A percentile compares a stretch with the other conserved stretches of the same genome.
These are phyloP conservation scores for Pythium oligandrum DNA, from an alignment of 352 stramenopile species.

Conservation along the genomic window DNA sequence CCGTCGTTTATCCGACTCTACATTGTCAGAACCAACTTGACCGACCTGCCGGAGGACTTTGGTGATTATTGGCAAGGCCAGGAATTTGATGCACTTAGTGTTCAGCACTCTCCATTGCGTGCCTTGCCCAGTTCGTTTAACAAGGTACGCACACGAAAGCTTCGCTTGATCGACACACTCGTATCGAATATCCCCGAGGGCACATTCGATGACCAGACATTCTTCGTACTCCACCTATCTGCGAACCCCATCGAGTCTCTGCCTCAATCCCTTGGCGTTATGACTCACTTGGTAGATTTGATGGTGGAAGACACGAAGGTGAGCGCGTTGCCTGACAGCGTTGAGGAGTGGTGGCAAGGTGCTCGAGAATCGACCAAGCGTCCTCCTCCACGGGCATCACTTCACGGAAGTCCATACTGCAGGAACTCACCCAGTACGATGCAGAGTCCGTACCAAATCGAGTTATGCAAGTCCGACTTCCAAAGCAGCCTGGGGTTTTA, in stretches of 20 bases:
- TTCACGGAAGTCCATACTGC: conserved; percentile 8
- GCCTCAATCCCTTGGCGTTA: conserved; percentile 6
- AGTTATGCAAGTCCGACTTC: no score
- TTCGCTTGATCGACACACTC: conserved; percentile 12
- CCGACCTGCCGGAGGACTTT: conserved; percentile 10
- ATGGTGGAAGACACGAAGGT: conserved; percentile 9
- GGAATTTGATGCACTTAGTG: conserved; percentile 9
- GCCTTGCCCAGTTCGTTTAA: conserved; percentile 4
- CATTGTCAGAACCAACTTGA: conserved; percentile 11
- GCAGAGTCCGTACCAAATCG: no score
- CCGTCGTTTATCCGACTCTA: conserved; percentile 8
- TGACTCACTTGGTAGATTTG: background rate
- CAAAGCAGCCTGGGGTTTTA: no score
- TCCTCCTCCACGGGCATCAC: no score
- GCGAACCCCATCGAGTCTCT: conserved; percentile 3
- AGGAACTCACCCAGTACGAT: no score
- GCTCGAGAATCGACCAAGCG: background rate
- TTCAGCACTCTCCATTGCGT: conserved; percentile 10
- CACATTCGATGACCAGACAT: background rate
- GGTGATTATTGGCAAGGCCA: conserved; percentile 4
- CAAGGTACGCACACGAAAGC: conserved; percentile 1
- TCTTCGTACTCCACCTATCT: conserved; percentile 5
- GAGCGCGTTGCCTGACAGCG: background rate
- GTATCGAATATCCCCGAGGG: conserved; percentile 3
- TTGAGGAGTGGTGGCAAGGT: conserved; percentile 5